Conservation (phyloP, 2,329 filamentous ascomycete genomes). For the Dryadomyces quercivorus region DNA sequence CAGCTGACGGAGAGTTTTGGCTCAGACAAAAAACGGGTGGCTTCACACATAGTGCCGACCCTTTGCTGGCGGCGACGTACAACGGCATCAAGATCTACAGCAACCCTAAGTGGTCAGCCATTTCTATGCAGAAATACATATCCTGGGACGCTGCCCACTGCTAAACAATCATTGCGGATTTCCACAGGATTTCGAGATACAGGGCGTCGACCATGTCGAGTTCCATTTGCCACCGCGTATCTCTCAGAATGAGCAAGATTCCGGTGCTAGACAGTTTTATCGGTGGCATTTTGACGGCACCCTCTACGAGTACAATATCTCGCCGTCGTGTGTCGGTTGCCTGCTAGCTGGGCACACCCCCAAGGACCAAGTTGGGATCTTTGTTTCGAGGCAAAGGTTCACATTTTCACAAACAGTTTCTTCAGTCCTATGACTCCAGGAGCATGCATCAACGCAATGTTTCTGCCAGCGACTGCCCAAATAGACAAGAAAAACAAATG, state of each 20-base stretch:
- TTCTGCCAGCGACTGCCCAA: conserved; percentile 15
- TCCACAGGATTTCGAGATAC: conserved; percentile 4
- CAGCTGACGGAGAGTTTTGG: no score
- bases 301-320: conserved; percentile 22
- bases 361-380: conserved; percentile 12
- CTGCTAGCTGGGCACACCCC: conserved; percentile 22
- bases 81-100: conserved; percentile 23
- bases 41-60: conserved; percentile 24
- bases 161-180: conserved; percentile 22
- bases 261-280: conserved; percentile 21
- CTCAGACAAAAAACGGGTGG: conserved; percentile 23
- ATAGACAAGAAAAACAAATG: no score
- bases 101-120: conserved; percentile 18
- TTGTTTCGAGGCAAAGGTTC: background rate
- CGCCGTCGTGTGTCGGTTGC: conserved; percentile 22
- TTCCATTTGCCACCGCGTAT: conserved; percentile 24
- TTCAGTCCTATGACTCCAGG: conserved; percentile 23
- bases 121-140: background rate
- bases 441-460: conserved; percentile 27
- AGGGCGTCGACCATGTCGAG: conserved; percentile 23
- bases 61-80: conserved; percentile 9
- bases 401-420: conserved; percentile 17
- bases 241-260: conserved; percentile 19
- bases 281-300: conserved; percentile 25
- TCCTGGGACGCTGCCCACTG: conserved; percentile 22